Conservation (phyloP, 257 asterid genomes). For the Solanum tarijense region DNA sequence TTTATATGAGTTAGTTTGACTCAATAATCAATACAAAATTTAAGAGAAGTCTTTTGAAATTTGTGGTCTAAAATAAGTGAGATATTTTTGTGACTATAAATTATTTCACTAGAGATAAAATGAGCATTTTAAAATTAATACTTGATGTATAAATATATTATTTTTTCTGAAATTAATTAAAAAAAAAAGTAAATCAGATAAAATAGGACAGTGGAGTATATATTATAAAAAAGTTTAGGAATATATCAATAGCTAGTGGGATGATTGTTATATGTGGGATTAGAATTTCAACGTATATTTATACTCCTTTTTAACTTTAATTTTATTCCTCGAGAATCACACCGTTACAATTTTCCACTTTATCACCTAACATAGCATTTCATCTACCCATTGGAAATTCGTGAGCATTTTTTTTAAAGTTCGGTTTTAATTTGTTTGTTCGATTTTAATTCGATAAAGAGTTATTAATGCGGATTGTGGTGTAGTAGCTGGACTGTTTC, state of each 20-base stretch:
- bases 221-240: neutral
- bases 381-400: too few relatives aligned
- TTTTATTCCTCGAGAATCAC: constrained; percentile 7
- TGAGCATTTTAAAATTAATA: neutral
- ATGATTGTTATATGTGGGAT: constrained; percentile 4
- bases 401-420: neutral
- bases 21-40: too few relatives aligned
- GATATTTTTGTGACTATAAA: too few relatives aligned
- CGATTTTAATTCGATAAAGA: too few relatives aligned
- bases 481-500: fast-evolving
- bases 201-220: neutral
- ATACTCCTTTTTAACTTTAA: constrained; percentile 1
- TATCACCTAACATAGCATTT: neutral
- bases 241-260: constrained; percentile 5
- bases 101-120: neutral
- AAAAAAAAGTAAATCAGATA: too few relatives aligned
- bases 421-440: too few relatives aligned
- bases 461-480: too few relatives aligned
- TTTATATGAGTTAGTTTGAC: neutral
- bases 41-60: too few relatives aligned
- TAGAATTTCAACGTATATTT: constrained; percentile 13
- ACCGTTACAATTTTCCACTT: neutral
- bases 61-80: too few relatives aligned
- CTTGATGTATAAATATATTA: too few relatives aligned
- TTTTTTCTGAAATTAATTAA: neutral